Base-by-base conservation (phyloP, 2,329 filamentous ascomycete genomes). In the Fusarium sp. region DNA sequence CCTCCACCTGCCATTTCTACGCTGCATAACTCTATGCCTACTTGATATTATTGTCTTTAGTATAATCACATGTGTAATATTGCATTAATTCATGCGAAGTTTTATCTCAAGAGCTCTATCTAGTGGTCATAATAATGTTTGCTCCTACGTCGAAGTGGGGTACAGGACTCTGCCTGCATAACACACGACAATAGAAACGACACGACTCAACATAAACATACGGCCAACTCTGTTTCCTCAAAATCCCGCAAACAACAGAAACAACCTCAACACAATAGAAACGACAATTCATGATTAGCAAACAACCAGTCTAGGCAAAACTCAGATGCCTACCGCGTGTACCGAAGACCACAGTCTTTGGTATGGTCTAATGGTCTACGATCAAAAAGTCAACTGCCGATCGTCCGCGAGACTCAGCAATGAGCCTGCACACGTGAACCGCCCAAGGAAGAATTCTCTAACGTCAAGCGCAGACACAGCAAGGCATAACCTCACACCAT, bases 11-110 rank as follows among this genome's bases (percentile, higher is more conserved):
- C 11, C 17, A 7, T 23, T 37, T 22, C 4, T 2, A 15, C 3
- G 22, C 5, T 9, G 19, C 3, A 4, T 23, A 6, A 22, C 6
- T 4, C 9, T 15, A 25, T 3, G 10, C 3, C 33, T 11, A 10
- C 7, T 49, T 19, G 6, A 37, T 25, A 14, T 6, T 3, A 4
- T 10, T 15, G 10, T 7, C 23, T 17, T 9, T 1, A 4, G 19
- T 4, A n/a, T 48, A 7, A 6, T 15, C 2, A 7, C 2, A 2
- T 2, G 2, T 48, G 1, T 7, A 4, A 0, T 6, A 7, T 22
- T 22, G 2, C 0, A 4, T n/a, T 6, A 20, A n/a, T 20, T 13
- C 3, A 13, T 4, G 0, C 15, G 2, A 6, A 7, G 7, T n/a
- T 9, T n/a, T 2, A 14, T 3, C 17, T 4, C 20, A 7, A 13